These are phyloP conservation scores for Glaciozyma martinii DNA, from an alignment of 768 basidiomycete genomes.

Conservation along the genomic window DNA sequence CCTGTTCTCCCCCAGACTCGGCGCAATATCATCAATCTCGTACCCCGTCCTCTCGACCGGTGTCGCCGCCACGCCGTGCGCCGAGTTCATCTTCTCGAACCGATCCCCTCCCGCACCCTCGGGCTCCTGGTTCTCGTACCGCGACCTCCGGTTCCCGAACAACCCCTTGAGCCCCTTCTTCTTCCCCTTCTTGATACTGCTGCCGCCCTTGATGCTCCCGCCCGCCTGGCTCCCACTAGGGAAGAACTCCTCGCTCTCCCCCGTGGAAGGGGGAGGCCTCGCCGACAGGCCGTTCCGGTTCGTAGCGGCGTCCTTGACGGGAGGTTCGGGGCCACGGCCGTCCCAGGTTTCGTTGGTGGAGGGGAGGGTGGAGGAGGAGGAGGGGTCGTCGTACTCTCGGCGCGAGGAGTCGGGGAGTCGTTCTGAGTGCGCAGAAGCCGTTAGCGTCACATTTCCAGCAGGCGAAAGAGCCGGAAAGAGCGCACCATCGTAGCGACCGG, in stretches of 20 bases:
- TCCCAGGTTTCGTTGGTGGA: slow-evolving; percentile 14
- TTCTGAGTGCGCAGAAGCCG: neutral
- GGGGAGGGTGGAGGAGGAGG: neutral
- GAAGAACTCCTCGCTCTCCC: slow-evolving; percentile 25
- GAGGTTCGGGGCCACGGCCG: slow-evolving; percentile 26
- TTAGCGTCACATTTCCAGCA: neutral
- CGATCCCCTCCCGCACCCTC: neutral
- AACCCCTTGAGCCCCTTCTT: slow-evolving; percentile 20
- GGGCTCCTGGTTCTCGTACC: slow-evolving; percentile 3
- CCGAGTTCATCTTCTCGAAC: slow-evolving; percentile 7
- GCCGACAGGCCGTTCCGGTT: slow-evolving; percentile 2
- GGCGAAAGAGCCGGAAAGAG: neutral
- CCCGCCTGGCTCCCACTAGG: neutral
- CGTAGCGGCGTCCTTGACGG: neutral
- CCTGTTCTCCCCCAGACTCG: neutral
- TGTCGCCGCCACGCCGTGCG: no score
- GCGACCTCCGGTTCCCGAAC: slow-evolving; percentile 5
- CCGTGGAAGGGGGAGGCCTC: no score
- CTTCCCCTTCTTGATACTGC: neutral
- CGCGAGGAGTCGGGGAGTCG: slow-evolving; percentile 5
- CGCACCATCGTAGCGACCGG: slow-evolving; percentile 33
- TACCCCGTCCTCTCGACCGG: neutral
- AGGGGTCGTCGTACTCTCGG: slow-evolving; percentile 4
- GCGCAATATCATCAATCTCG: no score
- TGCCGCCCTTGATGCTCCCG: neutral